Base-by-base conservation (phyloP, 2,329 filamentous ascomycete genomes). In the Byssothecium circinans region DNA sequence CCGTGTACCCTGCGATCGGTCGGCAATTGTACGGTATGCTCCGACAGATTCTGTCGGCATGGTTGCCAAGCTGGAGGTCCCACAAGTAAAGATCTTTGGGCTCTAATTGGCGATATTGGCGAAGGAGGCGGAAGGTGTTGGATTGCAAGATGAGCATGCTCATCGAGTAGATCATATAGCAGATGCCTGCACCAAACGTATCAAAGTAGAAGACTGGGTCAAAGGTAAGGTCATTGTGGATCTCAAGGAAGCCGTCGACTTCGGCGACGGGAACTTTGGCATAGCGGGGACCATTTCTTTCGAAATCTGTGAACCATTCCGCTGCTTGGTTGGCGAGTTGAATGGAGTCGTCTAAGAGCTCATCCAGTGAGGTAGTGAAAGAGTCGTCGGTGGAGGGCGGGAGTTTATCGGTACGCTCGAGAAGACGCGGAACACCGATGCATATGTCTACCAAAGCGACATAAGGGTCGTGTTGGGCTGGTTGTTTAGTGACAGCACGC, bases 121-220 rank as follows among this genome's bases (percentile, higher is more conserved):
- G 58, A 7, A 64, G 52, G 2, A 70, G 49, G 22, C 50, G 56
- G 56, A 69, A 69, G 1, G 59, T 68, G 52, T 69, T 69, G 35
- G 61, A 62, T 42, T 64, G 66, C 46, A 69, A 41, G 41, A 70
- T 66, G 7, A 69, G 49, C 63, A 69, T 67, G 48, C 58, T 62
- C 64, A 67, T 68, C 62, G 65, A 69, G 54, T 68, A 69, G 30
- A 67, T 64, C 33, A 67, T 52, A 47, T 68, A 69, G 43, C 64
- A 68, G 33, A 67, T 69, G 8, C 62, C 62, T 1, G 62, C 58
- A 41, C 60, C 58, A 23, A 68, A 69, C 42, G 62, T 62, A 37
- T 62, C 54, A 48, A 69, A 70, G 15, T 61, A 49, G 50, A 62
- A 68, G 1, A 66, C 65, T 2, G 54, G 56, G 35, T 65, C 57